Evolutionary conservation across 805 yeast genomes (phyloP).

Genomic region (Pichia pseudocactophila): DNA sequence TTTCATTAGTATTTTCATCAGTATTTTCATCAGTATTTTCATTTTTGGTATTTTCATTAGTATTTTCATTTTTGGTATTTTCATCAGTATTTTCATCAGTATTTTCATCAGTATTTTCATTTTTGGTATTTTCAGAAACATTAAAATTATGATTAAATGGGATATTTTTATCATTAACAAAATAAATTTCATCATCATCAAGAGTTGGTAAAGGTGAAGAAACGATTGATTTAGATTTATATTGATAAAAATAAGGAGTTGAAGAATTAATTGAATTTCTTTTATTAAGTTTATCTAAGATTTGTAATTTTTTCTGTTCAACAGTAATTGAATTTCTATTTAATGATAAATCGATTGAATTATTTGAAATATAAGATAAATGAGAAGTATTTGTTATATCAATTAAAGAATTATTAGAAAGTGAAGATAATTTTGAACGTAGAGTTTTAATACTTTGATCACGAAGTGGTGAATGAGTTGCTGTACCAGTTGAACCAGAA

Average conservation of each 20-base stretch:
- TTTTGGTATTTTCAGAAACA: background rate
- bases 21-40: background rate
- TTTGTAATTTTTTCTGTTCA: constrained; percentile 6
- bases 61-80: background rate
- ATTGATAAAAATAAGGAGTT: constrained; percentile 11
- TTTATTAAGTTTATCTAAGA: constrained; percentile 4
- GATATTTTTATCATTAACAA: constrained; percentile 2
- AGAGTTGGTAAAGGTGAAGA: background rate
- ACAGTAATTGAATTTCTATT: constrained; percentile 3
- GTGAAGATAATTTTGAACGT: background rate
- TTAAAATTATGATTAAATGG: too few species aligned
- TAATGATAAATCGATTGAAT: background rate
- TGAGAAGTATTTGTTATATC: constrained; percentile 4
- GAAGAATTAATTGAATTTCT: constrained; percentile 4
- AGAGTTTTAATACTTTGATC: background rate
- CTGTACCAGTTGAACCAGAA: background rate
- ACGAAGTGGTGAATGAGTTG: background rate
- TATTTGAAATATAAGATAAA: background rate
- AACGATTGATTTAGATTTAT: background rate
- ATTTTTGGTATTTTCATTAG: background rate
- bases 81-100: background rate
- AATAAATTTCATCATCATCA: background rate
- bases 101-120: background rate
- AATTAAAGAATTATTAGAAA: background rate
- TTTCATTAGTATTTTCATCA: background rate